phyloP scores from a whole-genome alignment of 441 rosid species.

The Kokia cookei region DNA sequence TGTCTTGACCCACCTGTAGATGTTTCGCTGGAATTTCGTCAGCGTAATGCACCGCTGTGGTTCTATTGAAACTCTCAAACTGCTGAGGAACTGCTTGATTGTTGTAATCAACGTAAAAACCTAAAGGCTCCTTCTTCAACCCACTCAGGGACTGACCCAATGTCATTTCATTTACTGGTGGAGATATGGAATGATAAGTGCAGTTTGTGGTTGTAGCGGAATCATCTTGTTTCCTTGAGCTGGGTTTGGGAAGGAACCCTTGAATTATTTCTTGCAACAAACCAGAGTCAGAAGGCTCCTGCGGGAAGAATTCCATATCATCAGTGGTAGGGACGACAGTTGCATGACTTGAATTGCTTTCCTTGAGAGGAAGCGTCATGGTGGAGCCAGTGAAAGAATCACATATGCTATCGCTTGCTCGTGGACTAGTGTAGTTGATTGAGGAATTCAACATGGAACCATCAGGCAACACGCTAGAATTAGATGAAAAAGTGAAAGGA shows the following conservation, averaged over 20 bases:
- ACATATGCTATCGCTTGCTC: not conserved
- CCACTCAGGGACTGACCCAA: slow-evolving; percentile 2
- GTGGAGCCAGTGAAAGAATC: not conserved
- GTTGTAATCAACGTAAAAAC: slow-evolving; percentile 5
- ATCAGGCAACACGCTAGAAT: not conserved
- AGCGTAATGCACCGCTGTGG: not conserved
- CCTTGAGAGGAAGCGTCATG: not conserved
- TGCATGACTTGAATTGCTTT: slow-evolving; percentile 2
- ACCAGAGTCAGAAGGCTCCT: slow-evolving; percentile 59
- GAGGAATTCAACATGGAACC: slow-evolving; percentile 4
- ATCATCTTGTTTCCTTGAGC: slow-evolving; percentile 16
- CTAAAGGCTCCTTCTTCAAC: slow-evolving; percentile 6
- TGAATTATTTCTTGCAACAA: slow-evolving; percentile 69
- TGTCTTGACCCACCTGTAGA: slow-evolving; percentile 18
- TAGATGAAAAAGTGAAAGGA: not conserved
- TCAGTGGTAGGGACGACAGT: not conserved
- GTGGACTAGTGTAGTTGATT: not conserved
- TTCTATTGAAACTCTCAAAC: slow-evolving; percentile 19
- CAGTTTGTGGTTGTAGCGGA: not conserved
- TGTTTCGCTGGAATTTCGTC: slow-evolving; percentile 1
- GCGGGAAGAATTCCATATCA: slow-evolving; percentile 34
- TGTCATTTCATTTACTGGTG: slow-evolving; percentile 10
- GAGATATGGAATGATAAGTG: not conserved
- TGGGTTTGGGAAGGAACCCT: slow-evolving; percentile 50
- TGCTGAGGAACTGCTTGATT: slow-evolving; percentile 7